Base-by-base conservation (phyloP, 2,329 filamentous ascomycete species). In the Apiospora marii region DNA sequence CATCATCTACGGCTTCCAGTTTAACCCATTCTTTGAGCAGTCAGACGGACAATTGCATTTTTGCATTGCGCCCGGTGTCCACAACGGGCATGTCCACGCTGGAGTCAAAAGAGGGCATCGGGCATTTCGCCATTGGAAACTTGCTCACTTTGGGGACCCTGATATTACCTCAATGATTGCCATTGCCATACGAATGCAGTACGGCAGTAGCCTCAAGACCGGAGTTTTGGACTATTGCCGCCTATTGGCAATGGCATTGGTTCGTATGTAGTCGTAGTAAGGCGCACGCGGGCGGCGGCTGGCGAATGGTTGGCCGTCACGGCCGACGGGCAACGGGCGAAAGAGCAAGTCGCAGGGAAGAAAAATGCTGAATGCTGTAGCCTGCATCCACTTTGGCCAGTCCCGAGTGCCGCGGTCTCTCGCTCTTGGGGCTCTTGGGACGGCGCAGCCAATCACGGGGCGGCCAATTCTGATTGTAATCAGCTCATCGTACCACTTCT, bases 401-500 rank as follows among this genome's bases (percentile, higher is more conserved):
- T 69, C n/a, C 41, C 43, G 43, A 22, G 67, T 46, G 30, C 43
- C 67, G 67, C 67, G 67, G 43, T 14, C 43, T 34, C 34, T 68
- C 24, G 43, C 43, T 48, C 24, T 34, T 49, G 46, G 46, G 46
- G 22, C 46, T n/a, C 46, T 49, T 37, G 53, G 53, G 24, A 22
- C 53, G 27, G 10, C 34, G 10, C 19, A 37, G 27, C 67, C 67
- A 69, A 69, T 69, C 67, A 49, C 4, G 6, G 44, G 27, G 7
- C 19, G 27, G 67, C 44, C 27, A 49, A 49, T 64, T 24, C 14
- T 19, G 44, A 30, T 49, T 37, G 67, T 69, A 69, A 69, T 69
- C 67, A 46, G 44, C 44, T 41, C 48, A 70, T 70, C 68, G 68
- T 43, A 58, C 68, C 68, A 70, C 68, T 70, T 70, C 68, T 70